These are phyloP conservation scores for Citrus australasica DNA, from an alignment of 345 rosid genomes.

Conservation along the genomic window DNA sequence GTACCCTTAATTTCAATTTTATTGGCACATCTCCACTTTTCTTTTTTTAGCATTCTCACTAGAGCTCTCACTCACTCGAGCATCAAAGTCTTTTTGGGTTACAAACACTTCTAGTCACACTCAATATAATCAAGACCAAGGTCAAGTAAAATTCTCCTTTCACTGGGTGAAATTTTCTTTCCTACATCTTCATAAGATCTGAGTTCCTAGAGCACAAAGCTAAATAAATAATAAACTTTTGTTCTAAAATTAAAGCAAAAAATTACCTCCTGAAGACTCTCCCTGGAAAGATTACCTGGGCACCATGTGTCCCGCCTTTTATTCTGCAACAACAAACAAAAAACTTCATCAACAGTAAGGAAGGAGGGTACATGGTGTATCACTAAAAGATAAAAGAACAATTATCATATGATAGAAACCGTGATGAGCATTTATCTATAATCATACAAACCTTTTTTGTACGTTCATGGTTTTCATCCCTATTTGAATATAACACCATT, in stretches of 20 bases:
- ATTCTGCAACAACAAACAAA: constrained; percentile 38
- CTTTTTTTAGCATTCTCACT: neutral
- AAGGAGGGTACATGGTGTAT: neutral
- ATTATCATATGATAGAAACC: neutral
- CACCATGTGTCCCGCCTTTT: constrained; percentile 97
- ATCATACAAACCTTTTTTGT: constrained; percentile 56
- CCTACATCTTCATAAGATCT: neutral
- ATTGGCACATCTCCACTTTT: neutral
- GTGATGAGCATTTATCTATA: neutral
- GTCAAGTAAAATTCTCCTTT: neutral
- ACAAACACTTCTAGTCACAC: neutral
- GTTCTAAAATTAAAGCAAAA: neutral
- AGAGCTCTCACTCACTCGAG: neutral
- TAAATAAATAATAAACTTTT: neutral
- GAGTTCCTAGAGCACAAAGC: neutral
- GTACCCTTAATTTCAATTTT: neutral
- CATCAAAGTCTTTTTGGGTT: neutral
- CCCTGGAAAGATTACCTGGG: constrained; percentile 57
- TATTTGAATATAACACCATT: constrained; percentile 73
- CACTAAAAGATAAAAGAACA: too few species aligned
- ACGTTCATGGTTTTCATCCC: constrained; percentile 66
- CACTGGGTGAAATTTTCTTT: neutral
- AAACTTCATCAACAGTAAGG: constrained; percentile 15
- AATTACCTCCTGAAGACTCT: constrained; percentile 44
- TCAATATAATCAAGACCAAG: neutral